These are phyloP conservation scores for Thielaviopsis euricoi DNA, from an alignment of 2,329 filamentous ascomycete genomes.

Conservation along the genomic window DNA sequence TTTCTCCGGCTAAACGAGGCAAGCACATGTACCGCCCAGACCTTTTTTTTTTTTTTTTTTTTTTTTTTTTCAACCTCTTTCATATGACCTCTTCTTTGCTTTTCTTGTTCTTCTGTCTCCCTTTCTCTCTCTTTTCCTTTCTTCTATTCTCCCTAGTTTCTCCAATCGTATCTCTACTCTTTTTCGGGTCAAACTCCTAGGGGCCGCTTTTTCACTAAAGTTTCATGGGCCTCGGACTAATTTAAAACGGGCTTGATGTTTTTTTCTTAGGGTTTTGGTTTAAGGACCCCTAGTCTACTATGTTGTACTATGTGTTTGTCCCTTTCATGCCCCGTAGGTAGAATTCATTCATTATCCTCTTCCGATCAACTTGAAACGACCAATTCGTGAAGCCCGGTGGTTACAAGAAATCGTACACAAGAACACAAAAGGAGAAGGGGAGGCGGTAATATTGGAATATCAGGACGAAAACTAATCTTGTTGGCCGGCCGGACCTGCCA, in stretches of 20 bases:
- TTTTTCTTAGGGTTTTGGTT: not conserved
- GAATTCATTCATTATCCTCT: not conserved
- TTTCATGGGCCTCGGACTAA: not conserved
- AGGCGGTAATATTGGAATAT: not conserved
- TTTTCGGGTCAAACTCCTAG: not conserved
- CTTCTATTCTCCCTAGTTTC: not conserved
- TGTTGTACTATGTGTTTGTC: too few relatives aligned
- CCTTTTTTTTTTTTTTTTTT: not conserved
- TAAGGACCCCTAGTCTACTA: not conserved
- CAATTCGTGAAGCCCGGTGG: not conserved
- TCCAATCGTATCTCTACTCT: not conserved
- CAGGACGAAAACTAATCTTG: not conserved
- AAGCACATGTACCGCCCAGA: not conserved
- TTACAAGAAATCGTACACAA: not conserved
- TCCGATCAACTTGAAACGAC: not conserved
- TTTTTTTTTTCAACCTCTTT: not conserved
- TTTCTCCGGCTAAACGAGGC: constrained; percentile 5
- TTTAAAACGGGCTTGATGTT: not conserved
- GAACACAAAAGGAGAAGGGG: not conserved
- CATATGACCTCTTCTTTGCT: not conserved
- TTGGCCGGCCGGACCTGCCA: not conserved
- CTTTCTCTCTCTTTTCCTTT: not conserved
- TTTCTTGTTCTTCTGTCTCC: not conserved
- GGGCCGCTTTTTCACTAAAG: not conserved
- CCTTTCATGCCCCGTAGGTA: not conserved